Percentiles rank a stretch among this genome's conserved stretches.
Evolutionary conservation across 768 basidiomycete genomes (phyloP).

Genomic region (Trametes meyenii): DNA sequence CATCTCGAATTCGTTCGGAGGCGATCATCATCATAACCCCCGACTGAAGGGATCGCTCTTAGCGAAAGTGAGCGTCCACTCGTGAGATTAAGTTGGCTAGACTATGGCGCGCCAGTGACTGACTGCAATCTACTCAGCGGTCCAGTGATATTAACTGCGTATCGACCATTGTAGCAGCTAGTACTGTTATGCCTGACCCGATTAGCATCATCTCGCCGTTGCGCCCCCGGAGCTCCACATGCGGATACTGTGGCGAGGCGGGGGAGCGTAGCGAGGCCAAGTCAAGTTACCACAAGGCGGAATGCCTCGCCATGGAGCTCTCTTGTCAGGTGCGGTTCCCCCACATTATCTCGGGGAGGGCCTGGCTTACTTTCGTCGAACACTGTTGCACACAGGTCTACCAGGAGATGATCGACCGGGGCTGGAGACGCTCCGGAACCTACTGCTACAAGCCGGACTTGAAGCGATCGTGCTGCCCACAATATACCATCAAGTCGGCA

Average conservation of each 20-base stretch:
- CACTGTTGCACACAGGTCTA: conserved; percentile 53
- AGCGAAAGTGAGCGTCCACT: too few species aligned
- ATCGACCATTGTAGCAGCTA: not conserved
- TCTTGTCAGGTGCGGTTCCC: conserved; percentile 50
- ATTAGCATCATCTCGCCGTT: conserved; percentile 26
- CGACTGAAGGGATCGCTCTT: too few species aligned
- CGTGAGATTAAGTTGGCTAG: too few species aligned
- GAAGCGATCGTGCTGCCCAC: conserved; percentile 83
- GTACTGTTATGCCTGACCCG: conserved; percentile 6
- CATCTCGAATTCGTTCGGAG: not conserved
- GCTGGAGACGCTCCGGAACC: conserved; percentile 82
- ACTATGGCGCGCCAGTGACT: too few species aligned
- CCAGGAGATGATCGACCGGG: conserved; percentile 81
- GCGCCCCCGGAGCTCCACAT: conserved; percentile 41
- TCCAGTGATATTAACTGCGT: too few species aligned
- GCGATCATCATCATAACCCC: too few species aligned
- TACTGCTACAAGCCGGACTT: conserved; percentile 92
- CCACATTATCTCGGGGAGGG: not conserved
- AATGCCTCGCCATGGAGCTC: conserved; percentile 51
- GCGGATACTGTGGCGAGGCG: conserved; percentile 69
- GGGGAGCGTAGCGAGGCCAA: conserved; percentile 46
- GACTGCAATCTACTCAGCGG: too few species aligned
- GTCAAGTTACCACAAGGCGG: conserved; percentile 52
- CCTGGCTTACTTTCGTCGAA: not conserved
- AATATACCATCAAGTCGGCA: conserved; percentile 87